Percentiles rank a stretch among this genome's conserved stretches.
Evolutionary conservation across 164 flowering plant species (phyloP).

Genomic region (Aristolochia contorta): DNA sequence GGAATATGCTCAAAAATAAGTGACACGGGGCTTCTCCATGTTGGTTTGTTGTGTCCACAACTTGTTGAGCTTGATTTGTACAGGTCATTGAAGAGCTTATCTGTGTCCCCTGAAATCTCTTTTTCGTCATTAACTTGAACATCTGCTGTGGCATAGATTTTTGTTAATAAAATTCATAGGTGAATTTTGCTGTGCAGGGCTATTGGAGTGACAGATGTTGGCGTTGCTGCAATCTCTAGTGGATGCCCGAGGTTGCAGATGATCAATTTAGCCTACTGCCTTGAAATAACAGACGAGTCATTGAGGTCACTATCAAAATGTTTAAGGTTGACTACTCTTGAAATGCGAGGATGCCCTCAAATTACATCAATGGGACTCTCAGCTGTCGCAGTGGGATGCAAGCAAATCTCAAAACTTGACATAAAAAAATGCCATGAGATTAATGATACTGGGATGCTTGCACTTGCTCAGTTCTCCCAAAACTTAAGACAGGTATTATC

Average conservation of each 20-base stretch:
- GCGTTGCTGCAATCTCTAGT: conserved; percentile 49
- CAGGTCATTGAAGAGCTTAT: conserved; percentile 41
- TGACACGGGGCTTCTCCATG: conserved; percentile 49
- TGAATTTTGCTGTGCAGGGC: conserved; percentile 31
- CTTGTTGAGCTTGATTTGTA: conserved; percentile 81
- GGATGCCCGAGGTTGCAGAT: conserved; percentile 64
- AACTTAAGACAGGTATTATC: conserved; percentile 61
- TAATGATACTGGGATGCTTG: conserved; percentile 68
- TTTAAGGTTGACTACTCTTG: conserved; percentile 44
- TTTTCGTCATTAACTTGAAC: background rate
- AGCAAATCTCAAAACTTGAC: conserved; percentile 56
- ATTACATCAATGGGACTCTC: conserved; percentile 63
- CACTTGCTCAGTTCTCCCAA: conserved; percentile 62
- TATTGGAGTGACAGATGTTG: conserved; percentile 51
- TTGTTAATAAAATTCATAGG: background rate
- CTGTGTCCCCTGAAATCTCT: too few species aligned
- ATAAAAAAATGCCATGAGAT: conserved; percentile 64
- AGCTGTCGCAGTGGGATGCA: conserved; percentile 63
- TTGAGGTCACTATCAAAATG: conserved; percentile 56
- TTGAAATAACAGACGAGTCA: conserved; percentile 53
- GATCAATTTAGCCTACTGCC: conserved; percentile 66
- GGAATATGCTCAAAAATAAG: conserved; percentile 80
- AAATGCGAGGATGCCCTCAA: conserved; percentile 62
- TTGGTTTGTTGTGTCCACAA: conserved; percentile 52
- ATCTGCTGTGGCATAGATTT: background rate